phyloP scores from a whole-genome alignment of 2,329 filamentous ascomycete genomes.

The Paraphaeosphaeria minitans region DNA sequence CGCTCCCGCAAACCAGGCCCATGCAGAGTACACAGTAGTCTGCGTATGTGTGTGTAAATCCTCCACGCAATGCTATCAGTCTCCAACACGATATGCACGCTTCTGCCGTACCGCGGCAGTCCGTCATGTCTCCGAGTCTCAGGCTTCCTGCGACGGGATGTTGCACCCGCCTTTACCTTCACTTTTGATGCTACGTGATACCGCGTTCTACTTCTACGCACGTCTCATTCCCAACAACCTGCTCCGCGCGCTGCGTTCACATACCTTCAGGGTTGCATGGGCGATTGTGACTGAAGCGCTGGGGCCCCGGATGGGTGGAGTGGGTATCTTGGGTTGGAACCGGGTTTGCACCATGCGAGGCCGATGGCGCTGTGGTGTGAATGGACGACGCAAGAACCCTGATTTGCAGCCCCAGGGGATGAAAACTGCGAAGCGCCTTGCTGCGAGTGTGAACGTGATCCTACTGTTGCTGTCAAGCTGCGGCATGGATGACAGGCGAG shows the following conservation, averaged over 20 bases:
- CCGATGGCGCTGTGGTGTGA: background rate
- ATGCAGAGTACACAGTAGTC: background rate
- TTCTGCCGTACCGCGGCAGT: background rate
- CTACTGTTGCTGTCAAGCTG: background rate
- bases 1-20: background rate
- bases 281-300: background rate
- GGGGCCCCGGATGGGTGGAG: background rate
- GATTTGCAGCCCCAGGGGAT: background rate
- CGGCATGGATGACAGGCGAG: background rate
- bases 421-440: background rate
- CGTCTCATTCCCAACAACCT: background rate
- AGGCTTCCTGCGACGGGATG: background rate
- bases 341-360: background rate
- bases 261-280: background rate
- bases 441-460: background rate
- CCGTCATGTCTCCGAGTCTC: background rate
- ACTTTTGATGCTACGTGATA: background rate
- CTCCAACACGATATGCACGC: background rate
- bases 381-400: background rate
- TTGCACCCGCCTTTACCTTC: background rate
- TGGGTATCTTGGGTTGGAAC: background rate
- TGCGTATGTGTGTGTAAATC: background rate
- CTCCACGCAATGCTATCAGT: background rate
- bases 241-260: background rate
- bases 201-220: background rate